Conservation (phyloP, 2,329 filamentous ascomycete genomes). For the Fusarium anthophilum region DNA sequence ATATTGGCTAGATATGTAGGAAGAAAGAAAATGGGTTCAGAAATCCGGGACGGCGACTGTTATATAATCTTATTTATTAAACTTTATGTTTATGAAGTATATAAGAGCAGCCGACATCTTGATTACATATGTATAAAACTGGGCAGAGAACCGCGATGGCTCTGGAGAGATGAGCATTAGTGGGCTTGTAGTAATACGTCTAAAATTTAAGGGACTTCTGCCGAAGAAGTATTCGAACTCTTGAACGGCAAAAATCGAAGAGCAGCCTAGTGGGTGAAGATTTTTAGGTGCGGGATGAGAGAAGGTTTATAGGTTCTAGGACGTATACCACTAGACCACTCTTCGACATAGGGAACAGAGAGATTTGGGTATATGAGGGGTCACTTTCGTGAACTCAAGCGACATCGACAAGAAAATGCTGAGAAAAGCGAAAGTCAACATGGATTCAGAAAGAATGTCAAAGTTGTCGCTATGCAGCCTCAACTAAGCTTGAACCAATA, state of each 20-base stretch:
- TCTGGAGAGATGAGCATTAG: fast-evolving
- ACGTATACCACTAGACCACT: neutral
- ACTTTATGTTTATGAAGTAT: neutral
- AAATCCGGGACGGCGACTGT: fast-evolving
- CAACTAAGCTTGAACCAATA: neutral
- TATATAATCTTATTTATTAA: neutral
- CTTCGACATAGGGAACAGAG: neutral
- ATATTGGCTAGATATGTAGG: conserved; percentile 46
- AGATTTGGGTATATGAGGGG: neutral
- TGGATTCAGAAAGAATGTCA: neutral
- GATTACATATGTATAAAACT: too few species aligned
- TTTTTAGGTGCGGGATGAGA: neutral
- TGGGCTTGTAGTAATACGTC: fast-evolving
- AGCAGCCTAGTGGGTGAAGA: neutral
- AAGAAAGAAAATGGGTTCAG: fast-evolving
- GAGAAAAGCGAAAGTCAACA: neutral
- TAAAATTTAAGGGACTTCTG: neutral
- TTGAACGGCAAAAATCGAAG: neutral
- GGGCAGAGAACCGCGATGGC: too few species aligned
- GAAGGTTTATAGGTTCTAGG: neutral
- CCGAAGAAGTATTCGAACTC: neutral
- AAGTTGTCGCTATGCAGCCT: neutral
- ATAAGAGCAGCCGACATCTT: too few species aligned
- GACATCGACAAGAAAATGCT: neutral
- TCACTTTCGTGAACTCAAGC: fast-evolving